Evolutionary conservation across 1,284 basidiomycete species (phyloP), one percentile per base, ranked within the genome.

Genomic region (Sphaerobolus stellatus): DNA sequence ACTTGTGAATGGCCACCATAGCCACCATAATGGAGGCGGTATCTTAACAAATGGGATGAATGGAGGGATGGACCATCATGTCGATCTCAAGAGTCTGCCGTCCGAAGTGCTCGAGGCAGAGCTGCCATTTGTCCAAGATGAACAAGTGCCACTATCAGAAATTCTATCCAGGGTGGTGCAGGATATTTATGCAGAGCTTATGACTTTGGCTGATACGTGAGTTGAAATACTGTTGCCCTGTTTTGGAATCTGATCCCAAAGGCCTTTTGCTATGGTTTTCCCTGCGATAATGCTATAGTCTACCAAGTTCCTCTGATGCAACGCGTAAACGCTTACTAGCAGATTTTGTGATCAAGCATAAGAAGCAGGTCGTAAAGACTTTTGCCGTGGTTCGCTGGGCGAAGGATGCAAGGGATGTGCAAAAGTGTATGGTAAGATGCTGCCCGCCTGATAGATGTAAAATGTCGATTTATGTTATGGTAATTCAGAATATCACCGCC

Each of bases 291-390:
- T 40, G n/a, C 46, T 64, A 5, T 61, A 93, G 91, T 28, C 81
- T 95, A 70, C 90, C 92, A 11, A 86, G 86, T 60, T 85, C 90
- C 78, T 86, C 90, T 13, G 91, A 94, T 65, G 74, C 75, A n/a
- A 86, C 85, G 33, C 81, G 90, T 48, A 94, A 94, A 64, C 82
- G 88, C 30, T 86, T 81, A 24, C 76, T 96, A 38, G 90, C 91
- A 9, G 88, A 93, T 61, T 94, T 90, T 79, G 91, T 94, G 1
- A 84, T 94, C 28, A 86, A 87, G 66, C 90, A 84, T 11, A 90
- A 95, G 71, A 90, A 92, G 63, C 92, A 95, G 63, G 83, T 94
- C 44, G 86, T 94, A 48, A 96, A 95, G 71, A 71, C 96, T 16
- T 92, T 93, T 61, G 92, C 91, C 5, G 81, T 92, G 36, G 80